phyloP scores from a whole-genome alignment of 2,329 filamentous ascomycete species.

The Fusarium kyushuense region DNA sequence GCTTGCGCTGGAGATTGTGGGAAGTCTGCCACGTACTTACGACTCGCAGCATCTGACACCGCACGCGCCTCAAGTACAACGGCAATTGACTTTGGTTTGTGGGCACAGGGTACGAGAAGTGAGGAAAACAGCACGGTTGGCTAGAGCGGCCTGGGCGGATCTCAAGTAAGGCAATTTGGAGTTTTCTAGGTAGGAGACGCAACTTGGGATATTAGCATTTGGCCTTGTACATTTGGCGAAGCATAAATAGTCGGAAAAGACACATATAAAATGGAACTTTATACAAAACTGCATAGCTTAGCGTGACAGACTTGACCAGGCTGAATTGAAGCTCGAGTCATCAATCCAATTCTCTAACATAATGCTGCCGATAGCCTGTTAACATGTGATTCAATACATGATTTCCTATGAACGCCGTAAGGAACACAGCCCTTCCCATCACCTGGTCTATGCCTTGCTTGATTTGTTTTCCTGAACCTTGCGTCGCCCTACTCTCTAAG shows the following conservation, averaged over 20 bases:
- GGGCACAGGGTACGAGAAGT: constrained; percentile 67
- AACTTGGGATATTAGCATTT: background rate
- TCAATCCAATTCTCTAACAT: background rate
- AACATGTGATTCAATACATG: constrained; percentile 19
- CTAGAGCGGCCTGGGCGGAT: constrained; percentile 63
- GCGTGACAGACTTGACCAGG: background rate
- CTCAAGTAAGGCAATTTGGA: constrained; percentile 45
- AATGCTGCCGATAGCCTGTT: constrained; percentile 5
- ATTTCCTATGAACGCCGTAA: constrained; percentile 41
- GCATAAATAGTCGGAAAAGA: constrained; percentile 7
- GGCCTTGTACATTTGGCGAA: constrained; percentile 9
- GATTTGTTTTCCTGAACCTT: constrained; percentile 11
- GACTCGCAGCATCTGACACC: constrained; percentile 61
- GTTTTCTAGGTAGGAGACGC: constrained; percentile 29
- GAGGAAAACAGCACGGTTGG: constrained; percentile 61
- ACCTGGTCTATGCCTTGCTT: background rate
- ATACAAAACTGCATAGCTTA: background rate
- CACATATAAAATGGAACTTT: background rate
- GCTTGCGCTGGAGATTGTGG: constrained; percentile 62
- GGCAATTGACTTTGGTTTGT: constrained; percentile 63
- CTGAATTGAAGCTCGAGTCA: background rate
- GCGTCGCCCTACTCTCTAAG: constrained; percentile 44
- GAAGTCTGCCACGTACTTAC: constrained; percentile 61
- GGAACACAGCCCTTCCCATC: constrained; percentile 12
- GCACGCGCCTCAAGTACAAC: constrained; percentile 58